These are phyloP conservation scores for Lupinus albus DNA, from an alignment of 306 rosid species.

Conservation along the genomic window DNA sequence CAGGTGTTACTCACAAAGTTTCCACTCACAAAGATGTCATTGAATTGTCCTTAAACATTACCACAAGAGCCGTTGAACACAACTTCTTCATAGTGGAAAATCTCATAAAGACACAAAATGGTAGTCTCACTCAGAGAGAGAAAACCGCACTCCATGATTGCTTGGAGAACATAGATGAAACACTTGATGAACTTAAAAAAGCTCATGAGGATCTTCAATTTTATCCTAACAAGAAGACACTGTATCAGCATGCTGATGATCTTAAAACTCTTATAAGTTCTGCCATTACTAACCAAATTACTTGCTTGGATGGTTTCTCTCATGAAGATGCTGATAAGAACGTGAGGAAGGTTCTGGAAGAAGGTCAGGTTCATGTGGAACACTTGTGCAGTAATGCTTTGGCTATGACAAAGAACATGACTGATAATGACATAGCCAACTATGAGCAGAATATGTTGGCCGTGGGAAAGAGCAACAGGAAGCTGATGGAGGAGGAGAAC, in stretches of 20 bases:
- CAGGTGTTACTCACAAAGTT: conserved; percentile 42
- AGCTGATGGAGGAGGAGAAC: conserved; percentile 37
- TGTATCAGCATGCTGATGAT: conserved; percentile 66
- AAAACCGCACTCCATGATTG: conserved; percentile 73
- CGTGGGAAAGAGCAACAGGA: conserved; percentile 1
- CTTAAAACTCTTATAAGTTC: conserved; percentile 71
- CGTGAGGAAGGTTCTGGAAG: conserved; percentile 48
- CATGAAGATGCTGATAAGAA: conserved; percentile 55
- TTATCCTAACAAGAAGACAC: conserved; percentile 55
- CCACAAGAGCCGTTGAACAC: conserved; percentile 50
- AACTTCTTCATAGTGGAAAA: conserved; percentile 54
- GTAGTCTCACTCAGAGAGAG: conserved; percentile 53
- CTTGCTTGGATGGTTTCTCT: conserved; percentile 87
- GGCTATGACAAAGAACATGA: conserved; percentile 80
- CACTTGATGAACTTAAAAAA: conserved; percentile 62
- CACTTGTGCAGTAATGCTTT: conserved; percentile 75
- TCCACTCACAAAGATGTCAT: conserved; percentile 55
- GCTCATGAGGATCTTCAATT: conserved; percentile 46
- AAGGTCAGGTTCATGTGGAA: conserved; percentile 62
- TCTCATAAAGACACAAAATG: conserved; percentile 16
- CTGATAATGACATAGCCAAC: conserved; percentile 61
- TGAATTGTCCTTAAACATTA: conserved; percentile 48
- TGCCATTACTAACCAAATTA: conserved; percentile 82
- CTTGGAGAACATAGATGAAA: conserved; percentile 60
- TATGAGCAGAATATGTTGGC: conserved; percentile 23